Evolutionary conservation across 2,329 filamentous ascomycete species (phyloP), one percentile per base, ranked within the genome.

Genomic region (Aspergillus japonicus): DNA sequence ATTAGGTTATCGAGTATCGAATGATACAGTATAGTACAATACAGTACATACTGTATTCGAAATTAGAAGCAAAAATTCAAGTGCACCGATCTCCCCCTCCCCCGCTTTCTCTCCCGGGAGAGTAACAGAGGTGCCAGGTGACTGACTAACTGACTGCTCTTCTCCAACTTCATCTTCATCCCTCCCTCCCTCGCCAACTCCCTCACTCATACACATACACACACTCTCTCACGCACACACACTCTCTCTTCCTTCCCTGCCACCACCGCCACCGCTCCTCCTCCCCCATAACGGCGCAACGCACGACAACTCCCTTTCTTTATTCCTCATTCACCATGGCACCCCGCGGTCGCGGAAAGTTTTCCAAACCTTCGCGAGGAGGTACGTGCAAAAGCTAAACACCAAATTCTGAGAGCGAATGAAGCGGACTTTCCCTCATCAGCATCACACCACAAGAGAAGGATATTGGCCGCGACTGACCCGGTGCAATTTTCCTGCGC

Each of bases 361-460:
- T 94, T 78, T 90, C 87, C 81, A 98, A 97, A 82, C 92, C 89
- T 68, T 92, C 91, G 69, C 86, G 94, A 79, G 94, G 94, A 84
- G 93, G 94, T 94, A 80, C 69, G 84, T 66, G 62, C 4, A 42
- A 42, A 42, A 42, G 16, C 39, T 14, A 4, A 1, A 50, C 5
- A 50, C 21, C 21, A 35, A 49, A 49, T 19, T 29, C 51, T 23
- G 29, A 52, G 21, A 14, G 16, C 6, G 47, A 47, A 29, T 16
- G 35, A 53, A 16, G 14, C 29, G 21, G n/a, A 44, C 52, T 33
- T 35, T 14, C 16, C 16, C 16, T 42, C 6, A 42, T n/a, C 16
- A n/a, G 39, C 5, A 12, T 42, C 39, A 16, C 39, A 16, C 39
- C 39, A n/a, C 39, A 42, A 42, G 39, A 42, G 39, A 42, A 42